Base-by-base conservation (phyloP, 176 grass and related monocot species). In the Avena sativa region DNA sequence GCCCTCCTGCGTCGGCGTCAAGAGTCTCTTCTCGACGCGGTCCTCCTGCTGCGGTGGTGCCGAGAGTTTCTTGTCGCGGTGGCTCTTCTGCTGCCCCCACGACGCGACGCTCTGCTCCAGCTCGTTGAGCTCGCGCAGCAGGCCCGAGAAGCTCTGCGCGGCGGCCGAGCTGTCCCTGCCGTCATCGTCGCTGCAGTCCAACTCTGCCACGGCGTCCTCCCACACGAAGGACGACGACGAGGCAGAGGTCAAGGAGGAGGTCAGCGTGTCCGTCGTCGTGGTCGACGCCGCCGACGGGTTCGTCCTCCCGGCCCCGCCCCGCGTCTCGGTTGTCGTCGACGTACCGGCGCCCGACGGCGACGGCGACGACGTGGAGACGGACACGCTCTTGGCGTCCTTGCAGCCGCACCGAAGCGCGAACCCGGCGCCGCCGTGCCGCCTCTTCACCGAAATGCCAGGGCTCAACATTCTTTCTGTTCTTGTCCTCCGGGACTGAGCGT, bases 81-180 rank as follows among this genome's bases (percentile, higher is more conserved):
- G 78, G 40, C 36, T 34, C 32, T 34, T 1, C 57, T 91, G 81
- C 81, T 57, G 59, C 12, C 89, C 87, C 85, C 81, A 96, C 6
- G 90, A 86, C 73, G 82, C 76, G 10, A 96, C 87, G 68, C 69
- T 96, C 60, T 86, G 82, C 85, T 96, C 94, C 36, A 96, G 87
- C 75, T 96, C 89, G 34, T 77, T 90, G 74, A 96, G 92, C 86
- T 93, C 91, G 62, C 79, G 91, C 44, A 93, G 89, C 23, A 96
- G 87, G 71, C 87, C 83, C 20, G 92, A 86, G 75, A 93, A 93
- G 76, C 92, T 93, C 40, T 91, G 57, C 83, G 81, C 71, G 69
- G 14, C 47, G 0, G 26, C 88, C 0, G 76, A 74, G 80, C 74
- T 82, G 59, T 83, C 79, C n/a, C 4, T 15, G 47, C 19, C 36